A percentile compares a stretch with the other conserved stretches of the same genome.
Evolutionary conservation across 1,139 yeast genomes (phyloP).

Genomic region (Trichomonascaceae sp.): DNA sequence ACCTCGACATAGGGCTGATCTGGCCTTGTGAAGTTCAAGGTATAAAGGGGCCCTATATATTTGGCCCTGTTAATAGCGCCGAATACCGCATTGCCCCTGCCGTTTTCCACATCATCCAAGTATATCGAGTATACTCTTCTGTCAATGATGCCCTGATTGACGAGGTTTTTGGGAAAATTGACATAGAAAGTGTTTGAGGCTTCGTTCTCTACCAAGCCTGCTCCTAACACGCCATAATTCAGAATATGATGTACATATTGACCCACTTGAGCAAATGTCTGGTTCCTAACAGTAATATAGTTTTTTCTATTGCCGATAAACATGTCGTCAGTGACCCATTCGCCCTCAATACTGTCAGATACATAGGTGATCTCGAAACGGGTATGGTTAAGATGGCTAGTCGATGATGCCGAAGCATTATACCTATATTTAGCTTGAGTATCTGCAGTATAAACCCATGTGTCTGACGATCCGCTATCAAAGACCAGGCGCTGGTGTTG

Average conservation of each 20-base stretch:
- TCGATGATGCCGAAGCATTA: constrained; percentile 6
- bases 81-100: constrained; percentile 38
- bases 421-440: not conserved
- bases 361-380: constrained; percentile 24
- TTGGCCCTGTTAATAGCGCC: constrained; percentile 49
- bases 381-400: constrained; percentile 18
- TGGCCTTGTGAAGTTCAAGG: constrained; percentile 6
- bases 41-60: constrained; percentile 35
- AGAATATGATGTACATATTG: not conserved
- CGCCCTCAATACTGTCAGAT: constrained; percentile 34
- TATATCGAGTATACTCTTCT: constrained; percentile 40
- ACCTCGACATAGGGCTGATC: not conserved
- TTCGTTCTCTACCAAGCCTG: constrained; percentile 19
- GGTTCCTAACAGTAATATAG: constrained; percentile 4
- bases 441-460: constrained; percentile 43
- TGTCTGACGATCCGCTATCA: constrained; percentile 64
- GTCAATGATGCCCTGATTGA: constrained; percentile 39
- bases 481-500: constrained; percentile 29
- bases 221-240: not conserved
- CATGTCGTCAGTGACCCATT: constrained; percentile 45
- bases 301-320: constrained; percentile 29
- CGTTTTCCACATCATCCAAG: constrained; percentile 19
- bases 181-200: constrained; percentile 16
- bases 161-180: constrained; percentile 22
- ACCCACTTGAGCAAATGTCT: constrained; percentile 16